Percentiles rank a stretch among this genome's conserved stretches.
phyloP scores from a whole-genome alignment of 2,329 filamentous ascomycete genomes.

The Metarhizium robertsii region DNA sequence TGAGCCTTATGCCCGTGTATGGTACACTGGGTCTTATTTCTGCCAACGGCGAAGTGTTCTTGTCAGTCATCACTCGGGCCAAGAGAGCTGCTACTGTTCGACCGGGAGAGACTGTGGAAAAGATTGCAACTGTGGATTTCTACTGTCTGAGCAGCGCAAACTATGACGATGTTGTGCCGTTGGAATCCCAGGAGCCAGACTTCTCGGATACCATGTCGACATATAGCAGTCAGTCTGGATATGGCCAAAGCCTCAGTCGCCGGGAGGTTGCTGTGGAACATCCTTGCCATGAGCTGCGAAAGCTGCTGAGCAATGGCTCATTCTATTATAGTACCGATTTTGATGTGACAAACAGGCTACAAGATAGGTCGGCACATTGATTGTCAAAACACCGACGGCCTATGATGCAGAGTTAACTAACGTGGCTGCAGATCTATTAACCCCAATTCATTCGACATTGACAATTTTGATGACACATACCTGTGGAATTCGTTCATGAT shows the following conservation, averaged over 20 bases:
- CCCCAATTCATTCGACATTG: slow-evolving; percentile 73
- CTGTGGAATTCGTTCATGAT: slow-evolving; percentile 99
- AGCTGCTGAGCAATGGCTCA: slow-evolving; percentile 82
- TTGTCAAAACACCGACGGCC: background rate
- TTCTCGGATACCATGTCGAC: slow-evolving; percentile 35
- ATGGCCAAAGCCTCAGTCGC: slow-evolving; percentile 42
- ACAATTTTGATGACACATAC: slow-evolving; percentile 86
- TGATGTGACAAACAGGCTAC: slow-evolving; percentile 85
- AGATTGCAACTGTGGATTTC: slow-evolving; percentile 81
- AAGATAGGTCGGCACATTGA: slow-evolving; percentile 66
- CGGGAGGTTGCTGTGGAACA: slow-evolving; percentile 70
- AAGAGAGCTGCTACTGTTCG: slow-evolving; percentile 71
- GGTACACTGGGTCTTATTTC: slow-evolving; percentile 86
- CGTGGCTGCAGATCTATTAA: slow-evolving; percentile 51
- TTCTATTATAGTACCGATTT: slow-evolving; percentile 99
- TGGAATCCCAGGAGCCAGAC: slow-evolving; percentile 43
- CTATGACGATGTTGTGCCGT: slow-evolving; percentile 66
- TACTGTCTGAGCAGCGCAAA: slow-evolving; percentile 81
- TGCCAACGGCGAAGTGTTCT: slow-evolving; percentile 74
- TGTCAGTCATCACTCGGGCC: slow-evolving; percentile 79
- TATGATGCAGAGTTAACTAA: background rate
- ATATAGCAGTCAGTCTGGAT: slow-evolving; percentile 34
- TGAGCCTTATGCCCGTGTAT: slow-evolving; percentile 66
- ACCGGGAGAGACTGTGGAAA: slow-evolving; percentile 81
- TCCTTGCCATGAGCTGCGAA: slow-evolving; percentile 83